Evolutionary conservation across 2,329 filamentous ascomycete species (phyloP), one percentile per base, ranked within the genome.

Genomic region (Nemania abortiva): DNA sequence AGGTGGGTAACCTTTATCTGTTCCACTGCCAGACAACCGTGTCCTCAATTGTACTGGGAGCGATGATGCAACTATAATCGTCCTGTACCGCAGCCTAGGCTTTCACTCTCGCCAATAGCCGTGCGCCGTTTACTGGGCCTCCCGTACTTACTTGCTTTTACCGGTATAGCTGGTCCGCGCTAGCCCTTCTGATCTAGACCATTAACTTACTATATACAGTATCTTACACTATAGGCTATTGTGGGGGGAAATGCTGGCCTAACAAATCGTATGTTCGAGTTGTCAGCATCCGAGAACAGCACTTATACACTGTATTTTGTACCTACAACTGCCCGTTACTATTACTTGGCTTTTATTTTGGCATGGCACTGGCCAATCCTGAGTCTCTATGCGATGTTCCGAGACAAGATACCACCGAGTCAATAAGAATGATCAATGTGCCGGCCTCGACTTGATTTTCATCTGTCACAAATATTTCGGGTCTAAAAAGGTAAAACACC

Each of bases 1-100:
- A 57, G 57, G 59, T 22, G 31, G 60, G 60, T 63, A 57, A 52
- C n/a, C 45, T 65, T 65, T 64, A 58, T 61, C 65, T 66, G 64
- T 65, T 61, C 65, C 37, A 70, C 70, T 75, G 72, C 72, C 66
- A 74, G 74, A 77, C 71, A 77, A 79, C 77, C 77, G 77, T 79
- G 77, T 79, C 77, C 77, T 79, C 76, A 78, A 79, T 76, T 77
- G 72, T 72, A 65, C 49, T 72, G 72, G 73, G 61, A 55, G 62
- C 39, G 63, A 70, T 68, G 65, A 70, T 70, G 68, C 68, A 70
- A 70, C 65, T 55, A 65, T 59, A 63, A 54, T 31, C 24, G 27
- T 45, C 31, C 54, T 57, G 34, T 62, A 57, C 59, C 34, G 59
- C 24, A 22, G 49, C 24, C 62, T 59, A 55, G 47, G 47, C 2